Conservation (phyloP, 495 filamentous ascomycete species). For the Jackrogersella multiformis region DNA sequence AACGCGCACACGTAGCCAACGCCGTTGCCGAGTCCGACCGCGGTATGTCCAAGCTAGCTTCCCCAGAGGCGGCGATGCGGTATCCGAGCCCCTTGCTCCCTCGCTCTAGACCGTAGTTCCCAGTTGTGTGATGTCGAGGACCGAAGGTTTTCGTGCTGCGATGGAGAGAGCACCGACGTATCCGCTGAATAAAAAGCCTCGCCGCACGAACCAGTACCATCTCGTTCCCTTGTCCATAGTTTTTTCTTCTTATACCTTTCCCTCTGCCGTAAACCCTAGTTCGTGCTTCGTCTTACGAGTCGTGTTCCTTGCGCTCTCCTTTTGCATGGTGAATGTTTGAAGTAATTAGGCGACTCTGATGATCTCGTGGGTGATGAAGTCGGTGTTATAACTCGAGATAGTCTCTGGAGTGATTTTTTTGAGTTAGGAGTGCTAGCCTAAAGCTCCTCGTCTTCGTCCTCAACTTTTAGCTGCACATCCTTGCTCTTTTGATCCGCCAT, state of each 20-base stretch:
- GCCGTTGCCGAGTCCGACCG: not conserved
- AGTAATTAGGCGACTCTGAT: too few species aligned
- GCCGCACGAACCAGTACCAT: not conserved
- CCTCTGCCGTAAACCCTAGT: too few species aligned
- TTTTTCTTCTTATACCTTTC: too few species aligned
- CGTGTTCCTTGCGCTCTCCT: too few species aligned
- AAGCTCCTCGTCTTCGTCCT: constrained; percentile 58
- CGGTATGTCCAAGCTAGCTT: constrained; percentile 10
- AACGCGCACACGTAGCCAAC: not conserved
- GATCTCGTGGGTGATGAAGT: not conserved
- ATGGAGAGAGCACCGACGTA: not conserved
- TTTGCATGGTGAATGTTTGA: too few species aligned
- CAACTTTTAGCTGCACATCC: constrained; percentile 36
- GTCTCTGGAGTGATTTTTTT: too few species aligned
- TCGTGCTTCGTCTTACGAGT: too few species aligned
- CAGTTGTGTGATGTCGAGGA: not conserved
- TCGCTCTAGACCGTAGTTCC: not conserved
- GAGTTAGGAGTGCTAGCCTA: constrained; percentile 25
- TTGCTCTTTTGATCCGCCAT: constrained; percentile 51
- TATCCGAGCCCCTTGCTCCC: not conserved
- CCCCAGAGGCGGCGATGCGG: not conserved
- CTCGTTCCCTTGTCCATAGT: not conserved
- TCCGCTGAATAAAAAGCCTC: constrained; percentile 7
- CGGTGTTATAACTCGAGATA: not conserved
- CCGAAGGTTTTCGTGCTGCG: not conserved